Evolutionary conservation across 2,329 filamentous ascomycete species (phyloP).

Genomic region (Botrytis elliptica): DNA sequence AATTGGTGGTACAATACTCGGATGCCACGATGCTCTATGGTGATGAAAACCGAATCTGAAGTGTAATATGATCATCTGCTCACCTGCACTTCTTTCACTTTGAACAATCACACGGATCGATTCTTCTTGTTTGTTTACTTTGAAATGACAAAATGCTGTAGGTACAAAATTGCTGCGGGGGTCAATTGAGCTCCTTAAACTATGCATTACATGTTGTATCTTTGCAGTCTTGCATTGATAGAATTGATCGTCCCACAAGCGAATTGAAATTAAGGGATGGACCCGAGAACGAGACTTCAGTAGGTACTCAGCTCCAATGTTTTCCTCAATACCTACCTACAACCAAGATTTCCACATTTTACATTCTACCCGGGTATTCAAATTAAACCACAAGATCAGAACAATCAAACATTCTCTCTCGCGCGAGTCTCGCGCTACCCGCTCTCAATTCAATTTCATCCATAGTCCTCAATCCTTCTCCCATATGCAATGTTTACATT

Average conservation of each 20-base stretch:
- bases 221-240: background rate
- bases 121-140: background rate
- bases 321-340: background rate
- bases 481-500: background rate
- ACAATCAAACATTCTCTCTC: background rate
- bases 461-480: background rate
- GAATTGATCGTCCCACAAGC: background rate
- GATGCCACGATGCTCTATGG: conserved; percentile 15
- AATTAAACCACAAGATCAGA: background rate
- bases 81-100: conserved; percentile 10
- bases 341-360: background rate
- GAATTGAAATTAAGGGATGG: background rate
- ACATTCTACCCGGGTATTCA: background rate
- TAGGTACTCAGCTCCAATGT: background rate
- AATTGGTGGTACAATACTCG: background rate
- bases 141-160: background rate
- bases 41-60: background rate
- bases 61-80: conserved; percentile 29
- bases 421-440: conserved; percentile 10
- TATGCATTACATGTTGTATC: background rate
- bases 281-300: background rate
- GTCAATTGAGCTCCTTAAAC: background rate
- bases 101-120: conserved; percentile 10
- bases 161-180: background rate
- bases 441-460: conserved; percentile 1